These are phyloP conservation scores for Phytophthora melonis DNA, from an alignment of 352 stramenopile genomes.

Conservation along the genomic window DNA sequence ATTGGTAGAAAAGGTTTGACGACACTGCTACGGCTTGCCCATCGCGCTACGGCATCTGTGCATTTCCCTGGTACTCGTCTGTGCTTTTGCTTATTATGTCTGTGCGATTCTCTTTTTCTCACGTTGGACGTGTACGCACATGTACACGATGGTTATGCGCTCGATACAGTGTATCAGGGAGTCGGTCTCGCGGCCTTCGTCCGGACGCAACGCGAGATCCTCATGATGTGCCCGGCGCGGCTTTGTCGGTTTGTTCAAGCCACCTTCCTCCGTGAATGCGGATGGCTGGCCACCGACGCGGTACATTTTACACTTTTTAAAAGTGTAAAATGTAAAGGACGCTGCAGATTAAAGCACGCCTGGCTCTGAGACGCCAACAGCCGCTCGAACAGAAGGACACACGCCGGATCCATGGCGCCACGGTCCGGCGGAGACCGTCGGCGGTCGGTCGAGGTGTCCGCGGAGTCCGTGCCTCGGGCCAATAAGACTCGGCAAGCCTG, in stretches of 20 bases:
- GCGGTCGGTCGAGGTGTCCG: not conserved
- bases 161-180: constrained; percentile 15
- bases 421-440: not conserved
- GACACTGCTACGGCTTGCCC: too few relatives aligned
- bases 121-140: too few relatives aligned
- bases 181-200: not conserved
- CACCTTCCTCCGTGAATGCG: not conserved
- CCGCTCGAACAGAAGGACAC: constrained; percentile 25
- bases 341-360: constrained; percentile 21
- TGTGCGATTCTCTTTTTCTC: too few relatives aligned
- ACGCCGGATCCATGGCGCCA: constrained; percentile 11
- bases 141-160: too few relatives aligned
- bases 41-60: too few relatives aligned
- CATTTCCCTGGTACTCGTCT: too few relatives aligned
- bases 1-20: too few relatives aligned
- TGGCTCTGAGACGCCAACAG: constrained; percentile 21
- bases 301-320: not conserved
- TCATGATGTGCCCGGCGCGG: constrained; percentile 4
- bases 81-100: too few relatives aligned
- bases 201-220: not conserved
- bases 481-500: constrained; percentile 6
- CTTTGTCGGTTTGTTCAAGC: constrained; percentile 16
- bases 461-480: constrained; percentile 25
- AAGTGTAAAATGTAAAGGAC: too few relatives aligned
- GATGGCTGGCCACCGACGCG: constrained; percentile 4